These are phyloP conservation scores for Typha latifolia DNA, from an alignment of 176 grass and related monocot genomes.

Conservation along the genomic window DNA sequence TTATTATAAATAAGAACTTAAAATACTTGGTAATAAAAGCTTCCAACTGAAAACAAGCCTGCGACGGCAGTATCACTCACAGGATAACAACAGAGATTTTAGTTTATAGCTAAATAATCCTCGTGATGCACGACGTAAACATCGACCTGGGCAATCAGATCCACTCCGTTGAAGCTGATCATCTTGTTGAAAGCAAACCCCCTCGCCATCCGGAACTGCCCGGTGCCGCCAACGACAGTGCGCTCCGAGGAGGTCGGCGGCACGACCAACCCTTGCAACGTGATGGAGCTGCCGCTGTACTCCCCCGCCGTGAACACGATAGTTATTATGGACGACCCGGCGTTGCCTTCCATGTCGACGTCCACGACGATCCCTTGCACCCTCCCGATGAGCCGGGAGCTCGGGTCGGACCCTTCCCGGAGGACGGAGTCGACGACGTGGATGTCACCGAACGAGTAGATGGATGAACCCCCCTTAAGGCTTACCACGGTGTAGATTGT, in stretches of 20 bases:
- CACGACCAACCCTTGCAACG: slow-evolving; percentile 1
- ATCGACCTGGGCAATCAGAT: too few species aligned
- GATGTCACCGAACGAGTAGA: slow-evolving; percentile 17
- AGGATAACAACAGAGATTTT: too few species aligned
- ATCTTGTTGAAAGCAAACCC: slow-evolving; percentile 10
- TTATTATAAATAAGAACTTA: too few species aligned
- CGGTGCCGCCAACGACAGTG: slow-evolving; percentile 9
- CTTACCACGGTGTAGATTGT: slow-evolving; percentile 8
- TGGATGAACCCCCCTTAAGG: not conserved
- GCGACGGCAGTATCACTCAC: too few species aligned
- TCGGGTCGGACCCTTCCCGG: not conserved
- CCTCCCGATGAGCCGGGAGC: slow-evolving; percentile 7
- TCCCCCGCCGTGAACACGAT: slow-evolving; percentile 16
- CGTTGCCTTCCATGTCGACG: not conserved
- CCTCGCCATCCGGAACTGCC: slow-evolving; percentile 18
- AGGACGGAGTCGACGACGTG: slow-evolving; percentile 23
- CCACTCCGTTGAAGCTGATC: not conserved
- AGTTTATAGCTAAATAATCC: too few species aligned
- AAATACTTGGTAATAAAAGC: too few species aligned
- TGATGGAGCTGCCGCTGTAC: slow-evolving; percentile 17
- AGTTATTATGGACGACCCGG: not conserved
- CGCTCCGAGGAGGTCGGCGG: not conserved
- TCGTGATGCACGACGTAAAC: too few species aligned
- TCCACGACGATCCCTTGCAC: slow-evolving; percentile 20
- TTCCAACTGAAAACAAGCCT: too few species aligned